These are phyloP conservation scores for Rhynchospora pubera DNA, from an alignment of 176 grass and related monocot genomes.

Conservation along the genomic window DNA sequence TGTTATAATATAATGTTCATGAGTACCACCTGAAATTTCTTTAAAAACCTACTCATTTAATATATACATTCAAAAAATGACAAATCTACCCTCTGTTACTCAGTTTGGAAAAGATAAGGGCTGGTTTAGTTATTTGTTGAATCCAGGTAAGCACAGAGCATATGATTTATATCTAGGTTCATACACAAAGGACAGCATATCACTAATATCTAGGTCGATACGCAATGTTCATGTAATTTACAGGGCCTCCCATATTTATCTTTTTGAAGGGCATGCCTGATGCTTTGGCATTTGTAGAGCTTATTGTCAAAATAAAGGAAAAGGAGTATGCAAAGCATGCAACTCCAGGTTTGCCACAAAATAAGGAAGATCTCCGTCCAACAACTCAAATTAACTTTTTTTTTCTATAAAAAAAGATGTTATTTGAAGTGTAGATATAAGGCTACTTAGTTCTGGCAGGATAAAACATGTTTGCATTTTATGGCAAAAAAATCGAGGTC, in stretches of 20 bases:
- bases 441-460: not conserved
- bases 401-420: too few species aligned
- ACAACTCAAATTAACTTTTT: not conserved
- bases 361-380: not conserved
- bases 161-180: not conserved
- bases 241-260: not conserved
- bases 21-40: constrained; percentile 12
- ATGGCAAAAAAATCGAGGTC: not conserved
- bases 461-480: not conserved
- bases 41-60: not conserved
- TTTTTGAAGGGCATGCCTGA: not conserved
- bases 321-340: not conserved
- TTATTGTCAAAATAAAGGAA: not conserved
- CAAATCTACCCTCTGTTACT: not conserved
- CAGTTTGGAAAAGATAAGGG: constrained; percentile 3
- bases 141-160: not conserved
- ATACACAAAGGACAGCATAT: not conserved
- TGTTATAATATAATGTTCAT: constrained; percentile 3
- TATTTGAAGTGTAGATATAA: not conserved
- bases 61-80: not conserved
- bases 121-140: not conserved
- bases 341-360: not conserved
- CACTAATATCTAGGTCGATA: not conserved
- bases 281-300: not conserved
- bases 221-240: not conserved